Base-by-base conservation (phyloP, 768 basidiomycete genomes). In the Leccinum imitatum region DNA sequence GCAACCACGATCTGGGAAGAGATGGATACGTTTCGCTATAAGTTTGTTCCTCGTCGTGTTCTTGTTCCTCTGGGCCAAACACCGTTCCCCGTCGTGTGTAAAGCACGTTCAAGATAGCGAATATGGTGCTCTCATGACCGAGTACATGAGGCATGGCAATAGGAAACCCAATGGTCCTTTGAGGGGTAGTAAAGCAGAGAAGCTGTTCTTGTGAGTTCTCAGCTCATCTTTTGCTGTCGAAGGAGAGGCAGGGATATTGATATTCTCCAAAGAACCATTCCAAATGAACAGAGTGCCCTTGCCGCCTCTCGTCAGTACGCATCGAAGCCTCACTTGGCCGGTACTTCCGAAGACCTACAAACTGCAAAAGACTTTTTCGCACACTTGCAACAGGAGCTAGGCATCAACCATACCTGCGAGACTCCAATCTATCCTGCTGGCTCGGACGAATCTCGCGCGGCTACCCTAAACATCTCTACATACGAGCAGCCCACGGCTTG, bases 321-420 rank as follows among this genome's bases (percentile, higher is more conserved):
- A 9, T 74, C 78, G 13, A 77, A 78, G 61, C 85, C 87, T 4
- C 87, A 89, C 67, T 69, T 84, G 55, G 88, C 87, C 1, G 88
- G 87, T 41, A 80, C 82, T 13, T 70, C 76, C 1, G 74, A 76
- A 4, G 87, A 90, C 69, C 71, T 84, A 56, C 71, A 77, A 57
- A 85, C 87, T 6, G 87, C 87, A 3, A 77, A 81, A 64, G 72
- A 80, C 53, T 83, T 86, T 67, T 77, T 87, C 23, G 61, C 65
- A 13, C 73, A 84, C 53, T 77, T 89, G 46, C 83, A 84, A 67
- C 68, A 65, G 10, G 78, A 85, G 60, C 70, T 89, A 47, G 79
- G 79, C 6, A 76, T 82, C 10, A 30, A 59, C 17, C 59, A 69
- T 14, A 23, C 63, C 11, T 58, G 69, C 10, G 68, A 71, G 7